phyloP scores from a whole-genome alignment of 148 eudicot genomes.

The Beta vulgaris region DNA sequence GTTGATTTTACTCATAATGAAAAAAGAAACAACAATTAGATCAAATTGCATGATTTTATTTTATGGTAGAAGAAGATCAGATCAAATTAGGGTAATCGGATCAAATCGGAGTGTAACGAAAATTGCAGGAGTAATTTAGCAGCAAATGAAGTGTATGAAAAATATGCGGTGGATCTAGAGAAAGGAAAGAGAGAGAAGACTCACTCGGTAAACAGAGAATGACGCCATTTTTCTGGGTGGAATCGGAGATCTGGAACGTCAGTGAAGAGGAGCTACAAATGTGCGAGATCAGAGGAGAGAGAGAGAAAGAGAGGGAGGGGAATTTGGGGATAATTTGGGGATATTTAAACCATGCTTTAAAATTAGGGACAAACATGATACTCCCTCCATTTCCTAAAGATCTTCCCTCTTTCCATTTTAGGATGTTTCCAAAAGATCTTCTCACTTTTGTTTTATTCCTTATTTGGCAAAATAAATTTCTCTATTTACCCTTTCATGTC shows the following conservation, averaged over 20 bases:
- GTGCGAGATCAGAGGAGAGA: neutral
- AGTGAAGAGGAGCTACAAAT: neutral
- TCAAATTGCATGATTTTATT: neutral
- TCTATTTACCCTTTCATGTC: too few species aligned
- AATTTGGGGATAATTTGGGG: neutral
- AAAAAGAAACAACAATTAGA: neutral
- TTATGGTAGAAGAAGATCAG: neutral
- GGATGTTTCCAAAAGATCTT: too few species aligned
- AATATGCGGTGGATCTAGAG: neutral
- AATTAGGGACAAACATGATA: too few species aligned
- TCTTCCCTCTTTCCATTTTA: too few species aligned
- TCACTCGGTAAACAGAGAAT: slow-evolving; percentile 14
- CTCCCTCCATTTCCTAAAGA: too few species aligned
- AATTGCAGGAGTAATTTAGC: neutral
- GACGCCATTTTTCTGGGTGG: slow-evolving; percentile 14
- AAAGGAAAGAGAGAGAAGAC: neutral
- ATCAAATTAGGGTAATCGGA: neutral
- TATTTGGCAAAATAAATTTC: too few species aligned
- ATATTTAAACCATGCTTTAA: too few species aligned
- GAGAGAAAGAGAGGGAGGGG: neutral
- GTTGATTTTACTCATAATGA: neutral
- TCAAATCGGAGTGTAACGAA: neutral
- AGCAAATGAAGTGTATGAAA: neutral
- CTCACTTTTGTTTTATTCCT: too few species aligned
- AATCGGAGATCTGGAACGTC: slow-evolving; percentile 14